Evolutionary conservation across 306 rosid species (phyloP).

Genomic region (Gleditsia sinensis): DNA sequence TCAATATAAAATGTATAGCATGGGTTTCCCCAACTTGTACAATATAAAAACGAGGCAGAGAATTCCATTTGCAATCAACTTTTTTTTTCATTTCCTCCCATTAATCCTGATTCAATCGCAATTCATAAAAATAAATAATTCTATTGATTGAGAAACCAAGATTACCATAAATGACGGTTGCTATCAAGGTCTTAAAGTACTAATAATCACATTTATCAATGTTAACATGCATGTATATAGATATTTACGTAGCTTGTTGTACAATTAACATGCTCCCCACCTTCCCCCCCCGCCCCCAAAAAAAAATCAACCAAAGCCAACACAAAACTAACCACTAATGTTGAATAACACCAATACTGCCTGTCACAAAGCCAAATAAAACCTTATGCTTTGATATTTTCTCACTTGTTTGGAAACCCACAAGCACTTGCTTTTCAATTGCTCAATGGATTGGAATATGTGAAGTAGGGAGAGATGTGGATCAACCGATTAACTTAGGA

Average conservation of each 20-base stretch:
- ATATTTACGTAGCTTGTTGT: not conserved
- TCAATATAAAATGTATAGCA: not conserved
- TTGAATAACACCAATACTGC: not conserved
- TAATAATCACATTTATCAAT: not conserved
- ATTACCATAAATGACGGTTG: not conserved
- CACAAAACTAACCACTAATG: not conserved
- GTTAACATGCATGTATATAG: not conserved
- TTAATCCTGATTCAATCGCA: not conserved
- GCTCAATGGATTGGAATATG: not conserved
- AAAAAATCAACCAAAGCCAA: not conserved
- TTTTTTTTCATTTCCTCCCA: not conserved
- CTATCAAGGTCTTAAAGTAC: not conserved
- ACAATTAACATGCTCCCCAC: not conserved
- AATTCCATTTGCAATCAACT: not conserved
- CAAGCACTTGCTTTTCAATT: not conserved
- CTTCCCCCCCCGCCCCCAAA: not conserved
- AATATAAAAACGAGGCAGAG: conserved; percentile 2
- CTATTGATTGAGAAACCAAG: not conserved
- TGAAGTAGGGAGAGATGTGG: not conserved
- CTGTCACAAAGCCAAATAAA: too few relatives aligned
- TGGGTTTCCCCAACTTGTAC: conserved; percentile 20
- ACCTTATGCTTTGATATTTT: too few relatives aligned
- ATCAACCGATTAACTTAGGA: not conserved
- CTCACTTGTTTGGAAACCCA: not conserved
- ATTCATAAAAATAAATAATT: not conserved